phyloP scores from a whole-genome alignment of 345 rosid species.

The Rhodamnia argentea region DNA sequence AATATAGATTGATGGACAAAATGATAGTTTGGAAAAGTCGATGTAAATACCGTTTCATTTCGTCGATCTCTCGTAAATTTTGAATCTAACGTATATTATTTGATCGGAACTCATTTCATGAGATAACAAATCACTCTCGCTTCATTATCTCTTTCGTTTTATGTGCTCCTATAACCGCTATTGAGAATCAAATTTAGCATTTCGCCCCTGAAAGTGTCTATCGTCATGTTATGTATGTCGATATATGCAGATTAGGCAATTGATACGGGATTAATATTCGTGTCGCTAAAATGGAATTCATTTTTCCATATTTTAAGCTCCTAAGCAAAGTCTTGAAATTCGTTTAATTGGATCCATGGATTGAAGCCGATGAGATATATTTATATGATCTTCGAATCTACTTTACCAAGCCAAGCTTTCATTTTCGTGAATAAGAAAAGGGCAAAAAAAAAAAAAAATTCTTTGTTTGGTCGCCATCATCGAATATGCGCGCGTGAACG shows the following conservation, averaged over 20 bases:
- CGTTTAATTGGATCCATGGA: neutral
- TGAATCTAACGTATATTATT: neutral
- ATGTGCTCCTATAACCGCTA: accelerated
- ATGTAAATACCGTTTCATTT: neutral
- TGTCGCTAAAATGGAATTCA: neutral
- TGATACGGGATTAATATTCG: neutral
- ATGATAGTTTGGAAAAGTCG: neutral
- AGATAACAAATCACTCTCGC: neutral
- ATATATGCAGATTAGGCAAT: neutral
- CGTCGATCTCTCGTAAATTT: neutral
- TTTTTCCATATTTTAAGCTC: neutral
- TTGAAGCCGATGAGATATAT: neutral
- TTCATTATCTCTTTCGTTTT: neutral
- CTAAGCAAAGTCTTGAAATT: neutral
- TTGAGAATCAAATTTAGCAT: accelerated
- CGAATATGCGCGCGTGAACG: neutral
- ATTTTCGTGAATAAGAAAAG: neutral
- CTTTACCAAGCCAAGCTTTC: neutral
- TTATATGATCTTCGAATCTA: neutral
- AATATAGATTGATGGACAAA: neutral
- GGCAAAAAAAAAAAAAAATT: no score
- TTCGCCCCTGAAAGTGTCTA: neutral
- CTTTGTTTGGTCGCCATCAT: neutral
- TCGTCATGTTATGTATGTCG: accelerated
- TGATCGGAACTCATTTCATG: neutral